Conservation (phyloP, 2,329 filamentous ascomycete genomes). For the Cryphonectria nitschkei region DNA sequence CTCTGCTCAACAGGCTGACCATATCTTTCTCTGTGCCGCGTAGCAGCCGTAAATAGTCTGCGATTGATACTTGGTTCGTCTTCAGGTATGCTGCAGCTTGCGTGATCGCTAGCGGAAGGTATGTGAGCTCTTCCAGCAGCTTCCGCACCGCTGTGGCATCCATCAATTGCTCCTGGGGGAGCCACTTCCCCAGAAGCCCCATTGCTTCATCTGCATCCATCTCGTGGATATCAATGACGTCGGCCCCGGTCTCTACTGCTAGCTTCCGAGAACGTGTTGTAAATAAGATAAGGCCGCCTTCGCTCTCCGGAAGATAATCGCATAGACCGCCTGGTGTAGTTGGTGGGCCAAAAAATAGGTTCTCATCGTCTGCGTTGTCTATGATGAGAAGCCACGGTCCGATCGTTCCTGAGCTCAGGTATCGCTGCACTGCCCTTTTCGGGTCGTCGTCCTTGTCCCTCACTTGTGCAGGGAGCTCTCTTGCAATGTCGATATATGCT, state of each 20-base stretch:
- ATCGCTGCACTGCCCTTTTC: not conserved
- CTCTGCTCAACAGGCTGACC: not conserved
- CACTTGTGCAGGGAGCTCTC: not conserved
- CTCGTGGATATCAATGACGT: not conserved
- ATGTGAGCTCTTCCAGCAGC: too few species aligned
- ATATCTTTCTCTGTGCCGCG: not conserved
- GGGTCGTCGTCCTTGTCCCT: not conserved
- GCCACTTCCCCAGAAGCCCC: not conserved
- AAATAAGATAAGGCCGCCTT: not conserved
- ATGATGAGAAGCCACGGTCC: not conserved
- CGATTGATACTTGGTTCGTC: not conserved
- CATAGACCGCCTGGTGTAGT: not conserved
- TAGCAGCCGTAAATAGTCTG: not conserved
- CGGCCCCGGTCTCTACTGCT: not conserved
- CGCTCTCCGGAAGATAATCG: not conserved
- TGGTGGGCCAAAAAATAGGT: not conserved
- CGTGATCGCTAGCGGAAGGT: not conserved
- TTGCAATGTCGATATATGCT: conserved; percentile 40
- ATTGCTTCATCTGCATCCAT: not conserved
- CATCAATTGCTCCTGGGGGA: too few species aligned
- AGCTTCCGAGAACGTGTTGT: not conserved
- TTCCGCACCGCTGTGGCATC: not conserved
- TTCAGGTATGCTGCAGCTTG: not conserved
- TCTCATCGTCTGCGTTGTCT: not conserved
- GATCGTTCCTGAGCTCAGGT: not conserved